Percentiles rank a stretch among this genome's conserved stretches.
These are phyloP conservation scores for Coelastrella sp. DNA, from an alignment of 139 green algal genomes.

Conservation along the genomic window DNA sequence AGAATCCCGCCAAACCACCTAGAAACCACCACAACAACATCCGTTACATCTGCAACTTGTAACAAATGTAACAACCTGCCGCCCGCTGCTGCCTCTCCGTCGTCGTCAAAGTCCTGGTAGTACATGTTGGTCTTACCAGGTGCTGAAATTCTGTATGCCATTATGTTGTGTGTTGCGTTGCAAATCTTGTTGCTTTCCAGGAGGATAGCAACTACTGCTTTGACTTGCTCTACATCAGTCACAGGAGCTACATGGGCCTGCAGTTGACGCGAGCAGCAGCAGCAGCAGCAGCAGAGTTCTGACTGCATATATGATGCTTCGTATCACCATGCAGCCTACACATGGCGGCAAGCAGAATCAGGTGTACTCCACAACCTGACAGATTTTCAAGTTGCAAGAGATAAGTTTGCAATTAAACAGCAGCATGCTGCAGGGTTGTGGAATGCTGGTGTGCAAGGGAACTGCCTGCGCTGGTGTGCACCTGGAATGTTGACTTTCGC, in stretches of 20 bases:
- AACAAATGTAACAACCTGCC: conserved; percentile 86
- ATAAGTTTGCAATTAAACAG: neutral
- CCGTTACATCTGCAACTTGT: conserved; percentile 63
- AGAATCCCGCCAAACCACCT: conserved; percentile 88
- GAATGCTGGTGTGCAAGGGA: neutral
- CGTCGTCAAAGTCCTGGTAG: conserved; percentile 87
- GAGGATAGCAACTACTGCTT: conserved; percentile 76
- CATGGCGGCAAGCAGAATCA: neutral
- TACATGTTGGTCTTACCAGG: conserved; percentile 16
- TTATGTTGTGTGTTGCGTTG: conserved; percentile 91
- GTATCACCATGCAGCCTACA: neutral
- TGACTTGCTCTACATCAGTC: conserved; percentile 64
- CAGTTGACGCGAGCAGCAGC: neutral
- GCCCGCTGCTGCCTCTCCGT: conserved; percentile 87
- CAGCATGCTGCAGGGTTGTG: neutral
- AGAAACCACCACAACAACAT: conserved; percentile 82
- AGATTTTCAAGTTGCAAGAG: neutral
- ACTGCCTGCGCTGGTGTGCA: neutral
- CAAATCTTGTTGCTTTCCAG: conserved; percentile 83
- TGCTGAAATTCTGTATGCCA: conserved; percentile 79
- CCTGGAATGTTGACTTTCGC: conserved; percentile 85
- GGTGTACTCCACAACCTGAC: neutral
- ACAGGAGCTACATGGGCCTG: conserved; percentile 69
- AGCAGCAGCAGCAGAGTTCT: neutral
- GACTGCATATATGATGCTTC: neutral